Evolutionary conservation across 805 yeast genomes (phyloP).

Genomic region (Candida easanensis): DNA sequence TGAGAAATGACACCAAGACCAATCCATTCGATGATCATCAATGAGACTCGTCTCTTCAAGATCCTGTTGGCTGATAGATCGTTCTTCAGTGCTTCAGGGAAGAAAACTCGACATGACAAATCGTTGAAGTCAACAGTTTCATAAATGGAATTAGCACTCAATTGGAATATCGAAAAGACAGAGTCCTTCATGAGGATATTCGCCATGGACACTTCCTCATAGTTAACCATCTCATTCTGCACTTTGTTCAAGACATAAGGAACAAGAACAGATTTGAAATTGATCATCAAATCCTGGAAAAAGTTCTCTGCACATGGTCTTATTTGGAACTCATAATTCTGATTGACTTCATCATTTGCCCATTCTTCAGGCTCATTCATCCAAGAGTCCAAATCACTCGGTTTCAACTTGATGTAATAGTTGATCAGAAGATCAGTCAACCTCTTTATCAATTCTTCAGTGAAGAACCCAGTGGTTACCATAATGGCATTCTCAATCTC

Average conservation of each 20-base stretch:
- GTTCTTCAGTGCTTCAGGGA: constrained; percentile 56
- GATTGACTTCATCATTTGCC: constrained; percentile 74
- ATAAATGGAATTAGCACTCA: constrained; percentile 64
- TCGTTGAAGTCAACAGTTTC: constrained; percentile 68
- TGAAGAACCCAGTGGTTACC: constrained; percentile 54
- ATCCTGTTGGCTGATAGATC: constrained; percentile 53
- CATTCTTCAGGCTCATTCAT: constrained; percentile 87
- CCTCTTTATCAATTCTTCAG: constrained; percentile 50
- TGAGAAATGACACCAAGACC: constrained; percentile 55
- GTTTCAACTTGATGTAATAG: constrained; percentile 72
- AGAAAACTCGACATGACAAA: constrained; percentile 52
- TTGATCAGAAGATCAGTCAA: constrained; percentile 66
- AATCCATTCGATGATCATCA: constrained; percentile 80
- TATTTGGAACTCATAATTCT: constrained; percentile 80
- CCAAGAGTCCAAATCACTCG: constrained; percentile 82
- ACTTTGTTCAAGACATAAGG: constrained; percentile 61
- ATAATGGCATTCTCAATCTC: constrained; percentile 61
- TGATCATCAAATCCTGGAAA: constrained; percentile 67
- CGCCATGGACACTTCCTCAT: constrained; percentile 33
- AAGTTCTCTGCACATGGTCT: constrained; percentile 86
- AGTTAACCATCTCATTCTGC: constrained; percentile 34
- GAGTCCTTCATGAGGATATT: constrained; percentile 75
- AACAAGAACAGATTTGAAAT: constrained; percentile 54
- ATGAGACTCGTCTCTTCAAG: constrained; percentile 71
- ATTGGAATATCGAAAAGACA: constrained; percentile 76